These are phyloP conservation scores for Dillenia suffruticosa DNA, from an alignment of 164 flowering plant genomes.

Conservation along the genomic window DNA sequence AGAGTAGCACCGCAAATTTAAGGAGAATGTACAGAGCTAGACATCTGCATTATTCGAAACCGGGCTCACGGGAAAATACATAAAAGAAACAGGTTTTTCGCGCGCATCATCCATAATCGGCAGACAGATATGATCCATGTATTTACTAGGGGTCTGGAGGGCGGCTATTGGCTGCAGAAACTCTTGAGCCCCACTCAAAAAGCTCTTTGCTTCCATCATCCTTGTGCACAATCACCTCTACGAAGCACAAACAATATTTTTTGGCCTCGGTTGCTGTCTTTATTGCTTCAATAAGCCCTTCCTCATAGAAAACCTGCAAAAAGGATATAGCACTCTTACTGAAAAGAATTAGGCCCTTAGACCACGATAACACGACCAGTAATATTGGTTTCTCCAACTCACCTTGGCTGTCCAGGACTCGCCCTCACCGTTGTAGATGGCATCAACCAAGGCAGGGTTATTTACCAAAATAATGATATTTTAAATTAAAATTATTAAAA, in stretches of 20 bases:
- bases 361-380: not conserved
- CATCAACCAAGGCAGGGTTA: constrained; percentile 26
- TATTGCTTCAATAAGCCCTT: constrained; percentile 30
- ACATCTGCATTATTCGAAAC: too few relatives aligned
- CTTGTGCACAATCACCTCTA: constrained; percentile 31
- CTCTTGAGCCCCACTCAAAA: constrained; percentile 43
- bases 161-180: constrained; percentile 40
- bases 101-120: too few relatives aligned
- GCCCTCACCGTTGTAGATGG: constrained; percentile 29
- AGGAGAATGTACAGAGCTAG: too few relatives aligned
- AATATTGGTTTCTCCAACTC: not conserved
- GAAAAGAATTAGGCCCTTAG: too few relatives aligned
- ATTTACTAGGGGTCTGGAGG: constrained; percentile 36
- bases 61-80: too few relatives aligned
- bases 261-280: constrained; percentile 23
- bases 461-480: too few relatives aligned
- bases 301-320: constrained; percentile 25
- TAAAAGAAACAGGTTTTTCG: too few relatives aligned
- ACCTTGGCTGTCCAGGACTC: constrained; percentile 37
- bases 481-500: too few relatives aligned
- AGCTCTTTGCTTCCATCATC: constrained; percentile 36
- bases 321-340: not conserved
- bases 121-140: too few relatives aligned
- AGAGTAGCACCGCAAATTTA: too few relatives aligned
- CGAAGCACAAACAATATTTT: constrained; percentile 36